Base-by-base conservation (phyloP, 441 rosid genomes). In the Erodium trifolium region DNA sequence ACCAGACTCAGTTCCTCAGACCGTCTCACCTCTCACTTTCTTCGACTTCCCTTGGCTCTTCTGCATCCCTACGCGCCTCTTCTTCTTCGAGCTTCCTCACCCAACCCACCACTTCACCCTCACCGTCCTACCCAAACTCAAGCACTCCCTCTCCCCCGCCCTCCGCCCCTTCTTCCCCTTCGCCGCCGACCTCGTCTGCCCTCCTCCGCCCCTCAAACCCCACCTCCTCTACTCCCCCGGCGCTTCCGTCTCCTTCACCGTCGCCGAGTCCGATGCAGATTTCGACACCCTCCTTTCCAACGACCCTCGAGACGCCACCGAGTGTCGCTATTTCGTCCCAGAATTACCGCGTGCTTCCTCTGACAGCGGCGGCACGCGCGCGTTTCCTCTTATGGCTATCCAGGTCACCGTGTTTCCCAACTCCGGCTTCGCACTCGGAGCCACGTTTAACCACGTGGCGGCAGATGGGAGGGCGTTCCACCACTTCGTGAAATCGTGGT, bases 401-500 rank as follows among this genome's bases (percentile, higher is more conserved):
- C 27, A 23, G 27, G 27, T 23, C 27, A 23, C 41, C 41, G 41
- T 37, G 4, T 37, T 37, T 37, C 87, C 90, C 7, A 71, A 68
- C 5, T 23, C 62, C 0, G 90, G 92, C 7, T n/a, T 88, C 34
- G 78, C 86, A 45, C 67, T 87, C 29, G 90, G 88, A 0, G 68
- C 73, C 23, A 39, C 67, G 19, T 63, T 72, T 31, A 43, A 18
- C 72, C 90, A 88, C 62, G 83, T 72, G 57, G 86, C 13, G 35
- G 82, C 71, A 0, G 95, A 87, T 71, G 92, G 92, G 9, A 79
- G 72, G 64, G 67, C 83, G 0, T 67, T 82, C 65, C 47, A 45
- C 51, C 84, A 87, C 47, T 89, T 87, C 74, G 70, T 86, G 80
- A 87, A 78, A 73, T 81, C 80, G 2, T 87, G 95, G 92, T 81